Percentiles rank a stretch among this genome's conserved stretches.
phyloP scores from a whole-genome alignment of 2,329 filamentous ascomycete genomes.

The Mycosphaerelloides madeirae region DNA sequence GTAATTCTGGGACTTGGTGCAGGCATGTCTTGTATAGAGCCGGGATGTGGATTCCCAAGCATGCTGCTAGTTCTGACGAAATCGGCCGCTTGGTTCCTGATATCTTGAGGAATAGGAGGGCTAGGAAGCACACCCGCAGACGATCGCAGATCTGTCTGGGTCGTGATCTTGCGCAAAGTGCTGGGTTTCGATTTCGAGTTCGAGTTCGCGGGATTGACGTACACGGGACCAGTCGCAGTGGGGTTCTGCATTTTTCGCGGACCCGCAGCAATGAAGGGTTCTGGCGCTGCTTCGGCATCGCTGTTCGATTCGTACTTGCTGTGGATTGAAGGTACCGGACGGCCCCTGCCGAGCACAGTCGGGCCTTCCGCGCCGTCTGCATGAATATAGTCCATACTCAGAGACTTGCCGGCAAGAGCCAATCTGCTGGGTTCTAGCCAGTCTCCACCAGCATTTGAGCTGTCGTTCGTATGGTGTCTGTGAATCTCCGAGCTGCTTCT shows the following conservation, averaged over 20 bases:
- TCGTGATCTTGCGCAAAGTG: constrained; percentile 29
- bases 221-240: constrained; percentile 31
- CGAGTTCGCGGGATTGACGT: constrained; percentile 25
- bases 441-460: constrained; percentile 43
- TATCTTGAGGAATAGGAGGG: constrained; percentile 34
- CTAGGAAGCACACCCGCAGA: constrained; percentile 18
- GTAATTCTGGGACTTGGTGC: constrained; percentile 46
- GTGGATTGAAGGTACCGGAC: constrained; percentile 42
- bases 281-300: constrained; percentile 77
- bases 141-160: constrained; percentile 27
- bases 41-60: constrained; percentile 37
- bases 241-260: constrained; percentile 55
- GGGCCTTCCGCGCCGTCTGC: constrained; percentile 36
- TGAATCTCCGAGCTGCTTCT: constrained; percentile 20
- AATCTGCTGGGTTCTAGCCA: constrained; percentile 56
- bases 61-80: constrained; percentile 46
- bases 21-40: constrained; percentile 44
- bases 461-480: constrained; percentile 4
- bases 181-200: constrained; percentile 17
- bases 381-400: constrained; percentile 69
- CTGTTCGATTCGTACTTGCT: constrained; percentile 34
- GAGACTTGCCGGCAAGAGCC: constrained; percentile 52
- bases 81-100: constrained; percentile 45
- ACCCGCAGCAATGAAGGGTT: constrained; percentile 75
- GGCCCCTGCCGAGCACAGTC: constrained; percentile 42